Evolutionary conservation across 2,329 filamentous ascomycete species (phyloP).

Genomic region (Microsporum audouinii): DNA sequence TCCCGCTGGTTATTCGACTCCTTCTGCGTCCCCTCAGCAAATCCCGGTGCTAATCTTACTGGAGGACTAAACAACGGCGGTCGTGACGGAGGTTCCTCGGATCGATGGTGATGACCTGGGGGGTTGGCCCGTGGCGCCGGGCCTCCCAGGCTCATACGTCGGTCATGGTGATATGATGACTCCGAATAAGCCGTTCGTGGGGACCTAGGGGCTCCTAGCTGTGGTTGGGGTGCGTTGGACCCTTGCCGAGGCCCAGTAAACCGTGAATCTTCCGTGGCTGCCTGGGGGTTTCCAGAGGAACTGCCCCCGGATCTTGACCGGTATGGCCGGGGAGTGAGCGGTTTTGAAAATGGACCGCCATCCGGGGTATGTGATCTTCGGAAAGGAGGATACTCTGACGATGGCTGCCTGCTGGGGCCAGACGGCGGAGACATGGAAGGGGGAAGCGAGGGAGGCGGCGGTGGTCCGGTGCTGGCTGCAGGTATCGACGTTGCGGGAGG

Average conservation of each 20-base stretch:
- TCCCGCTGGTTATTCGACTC: constrained; percentile 16
- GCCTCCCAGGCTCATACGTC: constrained; percentile 36
- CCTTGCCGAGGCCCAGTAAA: constrained; percentile 24
- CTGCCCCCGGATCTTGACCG: constrained; percentile 28
- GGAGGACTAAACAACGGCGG: constrained; percentile 28
- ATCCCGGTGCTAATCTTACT: constrained; percentile 20
- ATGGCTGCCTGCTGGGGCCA: constrained; percentile 32
- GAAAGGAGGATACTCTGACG: constrained; percentile 51
- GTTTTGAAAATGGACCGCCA: constrained; percentile 44
- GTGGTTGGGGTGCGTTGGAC: constrained; percentile 9
- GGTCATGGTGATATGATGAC: constrained; percentile 24
- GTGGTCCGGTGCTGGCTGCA: background rate
- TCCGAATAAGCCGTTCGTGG: constrained; percentile 28
- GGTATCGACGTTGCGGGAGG: constrained; percentile 22
- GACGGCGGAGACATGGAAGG: constrained; percentile 33
- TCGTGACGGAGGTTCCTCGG: constrained; percentile 25
- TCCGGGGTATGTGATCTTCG: constrained; percentile 65
- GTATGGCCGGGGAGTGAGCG: constrained; percentile 24
- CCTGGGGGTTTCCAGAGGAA: constrained; percentile 10
- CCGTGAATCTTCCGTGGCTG: constrained; percentile 23
- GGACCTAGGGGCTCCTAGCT: constrained; percentile 26
- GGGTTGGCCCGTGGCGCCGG: constrained; percentile 34
- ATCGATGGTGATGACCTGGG: constrained; percentile 20
- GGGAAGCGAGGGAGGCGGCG: background rate
- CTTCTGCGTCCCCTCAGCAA: constrained; percentile 19